Base-by-base conservation (phyloP, 768 basidiomycete genomes). In the Hemileccinum rubropunctum region DNA sequence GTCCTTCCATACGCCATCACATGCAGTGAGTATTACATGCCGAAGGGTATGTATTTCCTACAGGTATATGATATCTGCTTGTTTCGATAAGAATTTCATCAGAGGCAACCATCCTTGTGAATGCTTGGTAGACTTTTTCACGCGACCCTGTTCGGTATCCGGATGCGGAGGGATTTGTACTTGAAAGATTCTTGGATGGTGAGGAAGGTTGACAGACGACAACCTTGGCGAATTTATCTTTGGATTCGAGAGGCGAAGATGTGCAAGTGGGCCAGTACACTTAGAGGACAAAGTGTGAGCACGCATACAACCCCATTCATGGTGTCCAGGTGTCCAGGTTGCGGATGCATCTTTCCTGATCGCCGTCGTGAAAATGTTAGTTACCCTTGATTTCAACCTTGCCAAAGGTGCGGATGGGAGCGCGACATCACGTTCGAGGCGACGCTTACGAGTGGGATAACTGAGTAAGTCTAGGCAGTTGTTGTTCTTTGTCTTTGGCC, bases 381-480 rank as follows among this genome's bases (percentile, higher is more conserved):
- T 55, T 17, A 60, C 51, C 14, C 46, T 60, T 10, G 51, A 56
- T 12, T 56, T 60, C 42, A 35, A 43, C n/a, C 40, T n/a, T n/a
- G 46, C 58, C 15, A 49, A 56, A 14, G 53, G 50, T 15, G 21
- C 18, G 3, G 45, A 47, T 17, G 55, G 42, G 2, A 44, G n/a
- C n/a, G 37, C 6, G 55, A 50, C 2, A 20, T 56, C 28, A 13
- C 6, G 12, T 56, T 57, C n/a, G 46, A 45, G 44, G 38, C 14
- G 6, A 28, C 40, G 34, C 53, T 17, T 27, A 41, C 11, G 42
- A 48, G 42, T 3, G 54, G 54, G n/a, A 1, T 56, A 6, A n/a
- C 47, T 18, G 47, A 43, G 54, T 54, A 28, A 8, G 54, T 28
- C 27, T 9, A 4, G 9, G 9, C 9, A 28, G 9, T 9, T 28